Conservation (phyloP, 176 grass and related monocot species). For the Avena insularis region DNA sequence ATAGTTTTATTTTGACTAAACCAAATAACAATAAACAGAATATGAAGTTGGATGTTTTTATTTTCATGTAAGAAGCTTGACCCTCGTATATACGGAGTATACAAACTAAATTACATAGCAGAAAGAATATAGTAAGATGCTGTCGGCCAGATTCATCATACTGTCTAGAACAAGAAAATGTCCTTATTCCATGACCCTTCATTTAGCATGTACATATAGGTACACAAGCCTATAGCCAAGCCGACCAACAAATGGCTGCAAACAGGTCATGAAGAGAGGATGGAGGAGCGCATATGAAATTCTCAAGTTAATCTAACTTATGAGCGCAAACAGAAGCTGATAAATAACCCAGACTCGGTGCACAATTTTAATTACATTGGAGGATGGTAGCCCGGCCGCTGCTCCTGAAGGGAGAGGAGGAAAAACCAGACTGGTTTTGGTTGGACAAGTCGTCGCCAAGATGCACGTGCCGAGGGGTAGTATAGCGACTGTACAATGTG, state of each 20-base stretch:
- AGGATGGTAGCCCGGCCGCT: not conserved
- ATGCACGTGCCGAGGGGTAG: slow-evolving; percentile 36
- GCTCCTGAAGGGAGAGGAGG: slow-evolving; percentile 42
- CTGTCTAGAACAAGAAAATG: slow-evolving; percentile 26
- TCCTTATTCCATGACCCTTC: slow-evolving; percentile 55
- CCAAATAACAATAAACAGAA: no score
- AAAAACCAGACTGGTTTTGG: slow-evolving; percentile 54
- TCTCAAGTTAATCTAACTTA: slow-evolving; percentile 27
- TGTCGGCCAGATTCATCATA: not conserved
- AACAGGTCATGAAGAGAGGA: slow-evolving; percentile 22
- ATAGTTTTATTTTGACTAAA: no score
- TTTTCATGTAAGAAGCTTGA: no score
- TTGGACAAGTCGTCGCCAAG: slow-evolving; percentile 32
- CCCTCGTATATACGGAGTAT: no score
- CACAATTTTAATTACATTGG: slow-evolving; percentile 63
- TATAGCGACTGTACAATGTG: slow-evolving; percentile 58
- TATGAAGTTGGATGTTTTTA: no score
- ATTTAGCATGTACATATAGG: slow-evolving; percentile 55
- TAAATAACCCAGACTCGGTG: slow-evolving; percentile 48
- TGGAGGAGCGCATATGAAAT: slow-evolving; percentile 1
- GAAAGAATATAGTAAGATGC: not conserved
- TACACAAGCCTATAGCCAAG: slow-evolving; percentile 60
- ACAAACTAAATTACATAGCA: no score
- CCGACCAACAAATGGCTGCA: slow-evolving; percentile 33
- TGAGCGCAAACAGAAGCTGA: slow-evolving; percentile 46